Percentiles rank a stretch among this genome's conserved stretches.
Evolutionary conservation across 495 filamentous ascomycete species (phyloP).

Genomic region (Sordaria brevicollis): DNA sequence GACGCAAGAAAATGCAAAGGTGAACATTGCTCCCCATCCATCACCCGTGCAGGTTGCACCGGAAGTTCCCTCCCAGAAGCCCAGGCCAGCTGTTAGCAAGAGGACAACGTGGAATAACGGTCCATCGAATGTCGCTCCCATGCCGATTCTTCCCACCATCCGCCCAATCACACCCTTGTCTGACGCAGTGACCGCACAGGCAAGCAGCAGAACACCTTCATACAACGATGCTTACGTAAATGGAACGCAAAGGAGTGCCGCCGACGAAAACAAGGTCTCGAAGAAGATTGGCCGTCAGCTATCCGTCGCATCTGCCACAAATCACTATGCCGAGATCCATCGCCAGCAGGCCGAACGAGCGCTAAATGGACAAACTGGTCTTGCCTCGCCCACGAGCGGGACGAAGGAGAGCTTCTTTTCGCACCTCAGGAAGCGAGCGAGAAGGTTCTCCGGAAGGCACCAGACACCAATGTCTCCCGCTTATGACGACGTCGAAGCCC

Average conservation of each 20-base stretch:
- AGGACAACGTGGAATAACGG: constrained; percentile 82
- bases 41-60: constrained; percentile 46
- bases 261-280: constrained; percentile 55
- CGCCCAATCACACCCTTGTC: constrained; percentile 89
- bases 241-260: constrained; percentile 14
- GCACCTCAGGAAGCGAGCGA: constrained; percentile 86
- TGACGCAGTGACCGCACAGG: constrained; percentile 85
- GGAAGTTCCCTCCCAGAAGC: constrained; percentile 44
- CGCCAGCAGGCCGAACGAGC: constrained; percentile 86
- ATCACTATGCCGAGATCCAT: constrained; percentile 77
- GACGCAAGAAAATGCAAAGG: constrained; percentile 12
- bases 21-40: constrained; percentile 35
- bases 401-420: constrained; percentile 97
- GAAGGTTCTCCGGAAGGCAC: constrained; percentile 83
- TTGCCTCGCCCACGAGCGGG: constrained; percentile 52
- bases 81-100: constrained; percentile 54
- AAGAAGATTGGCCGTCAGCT: constrained; percentile 96
- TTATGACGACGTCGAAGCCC: constrained; percentile 80
- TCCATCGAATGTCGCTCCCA: constrained; percentile 74
- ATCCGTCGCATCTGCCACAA: constrained; percentile 87
- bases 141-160: constrained; percentile 96
- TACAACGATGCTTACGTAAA: constrained; percentile 37
- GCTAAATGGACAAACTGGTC: constrained; percentile 68
- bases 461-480: constrained; percentile 63
- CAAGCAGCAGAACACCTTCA: constrained; percentile 38